Base-by-base conservation (phyloP, 2,329 filamentous ascomycete genomes). In the Leptographium lundbergii region DNA sequence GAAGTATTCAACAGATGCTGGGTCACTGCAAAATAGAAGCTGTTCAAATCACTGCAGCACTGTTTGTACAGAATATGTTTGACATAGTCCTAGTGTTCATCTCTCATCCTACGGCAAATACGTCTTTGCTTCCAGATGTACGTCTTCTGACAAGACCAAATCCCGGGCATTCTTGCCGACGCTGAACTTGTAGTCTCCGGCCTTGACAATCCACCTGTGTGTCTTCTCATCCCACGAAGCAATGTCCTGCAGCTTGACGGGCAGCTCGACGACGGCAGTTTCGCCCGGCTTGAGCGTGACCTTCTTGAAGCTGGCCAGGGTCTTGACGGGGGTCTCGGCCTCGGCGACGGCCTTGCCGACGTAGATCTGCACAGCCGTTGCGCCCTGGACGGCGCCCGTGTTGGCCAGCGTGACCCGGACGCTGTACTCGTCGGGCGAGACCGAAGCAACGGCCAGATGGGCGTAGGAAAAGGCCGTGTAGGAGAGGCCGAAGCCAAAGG, bases 401-500 rank as follows among this genome's bases (percentile, higher is more conserved):
- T 57, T 51, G 29, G 45, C 5, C 39, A 57, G 24, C 1, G 54
- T 45, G 39, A 32, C 17, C n/a, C 4, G 19, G 25, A 48, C 54
- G 17, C 14, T 48, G 54, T 29, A 13, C 22, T 19, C 24, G 24
- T 29, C 39, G 39, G 54, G 22, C 13, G 24, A 25, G 25, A 10
- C 17, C 11, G 24, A 9, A 71, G 70, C 22, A 69, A 65, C 54
- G 11, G 60, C 57, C 54, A 58, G 58, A 13, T 17, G 22, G 36
- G 19, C n/a, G 13, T 39, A 58, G 13, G 19, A n/a, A 69, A 92
- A 92, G 0, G 74, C 82, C 0, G 88, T 91, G 71, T 91, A 92
- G 14, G 86, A 88, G 1, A 94, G 75, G 1, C 89, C 89, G 67
- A 90, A 84, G 14, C 89, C 89, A 68, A 94, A 94, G 59, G 86